Conservation (phyloP, 768 basidiomycete species). For the Boletus edulis region DNA sequence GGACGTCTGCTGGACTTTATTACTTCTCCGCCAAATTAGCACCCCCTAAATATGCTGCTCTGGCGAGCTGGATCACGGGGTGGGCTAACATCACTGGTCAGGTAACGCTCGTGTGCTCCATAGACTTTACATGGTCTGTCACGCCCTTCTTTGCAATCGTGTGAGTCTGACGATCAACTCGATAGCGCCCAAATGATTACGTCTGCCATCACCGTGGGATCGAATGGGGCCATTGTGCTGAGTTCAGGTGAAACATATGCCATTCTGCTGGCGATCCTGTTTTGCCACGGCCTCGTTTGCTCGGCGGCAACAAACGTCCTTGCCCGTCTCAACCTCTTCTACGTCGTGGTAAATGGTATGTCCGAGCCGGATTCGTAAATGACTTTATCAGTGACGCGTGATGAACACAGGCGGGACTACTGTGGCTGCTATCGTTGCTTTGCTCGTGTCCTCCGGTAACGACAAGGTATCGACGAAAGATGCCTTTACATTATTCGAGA, state of each 20-base stretch:
- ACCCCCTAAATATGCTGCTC: slow-evolving; percentile 54
- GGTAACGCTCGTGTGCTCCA: slow-evolving; percentile 67
- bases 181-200: slow-evolving; percentile 73
- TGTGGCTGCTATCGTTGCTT: slow-evolving; percentile 56
- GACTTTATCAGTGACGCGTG: background rate
- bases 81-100: slow-evolving; percentile 78
- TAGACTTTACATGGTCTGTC: slow-evolving; percentile 65
- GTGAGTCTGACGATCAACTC: background rate
- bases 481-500: slow-evolving; percentile 69
- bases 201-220: slow-evolving; percentile 61
- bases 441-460: slow-evolving; percentile 55
- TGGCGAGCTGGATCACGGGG: slow-evolving; percentile 58
- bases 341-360: slow-evolving; percentile 63
- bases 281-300: slow-evolving; percentile 68
- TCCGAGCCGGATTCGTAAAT: slow-evolving; percentile 3
- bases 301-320: slow-evolving; percentile 65
- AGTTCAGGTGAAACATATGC: slow-evolving; percentile 63
- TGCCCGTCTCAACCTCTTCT: slow-evolving; percentile 68
- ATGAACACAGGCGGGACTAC: slow-evolving; percentile 54
- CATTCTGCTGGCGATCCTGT: slow-evolving; percentile 60
- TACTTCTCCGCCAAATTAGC: slow-evolving; percentile 78
- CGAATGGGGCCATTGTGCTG: slow-evolving; percentile 51
- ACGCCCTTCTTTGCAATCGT: background rate
- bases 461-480: slow-evolving; percentile 63
- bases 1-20: slow-evolving; percentile 76